These are phyloP conservation scores for Populus tomentosa DNA, from an alignment of 441 rosid species.

Conservation along the genomic window DNA sequence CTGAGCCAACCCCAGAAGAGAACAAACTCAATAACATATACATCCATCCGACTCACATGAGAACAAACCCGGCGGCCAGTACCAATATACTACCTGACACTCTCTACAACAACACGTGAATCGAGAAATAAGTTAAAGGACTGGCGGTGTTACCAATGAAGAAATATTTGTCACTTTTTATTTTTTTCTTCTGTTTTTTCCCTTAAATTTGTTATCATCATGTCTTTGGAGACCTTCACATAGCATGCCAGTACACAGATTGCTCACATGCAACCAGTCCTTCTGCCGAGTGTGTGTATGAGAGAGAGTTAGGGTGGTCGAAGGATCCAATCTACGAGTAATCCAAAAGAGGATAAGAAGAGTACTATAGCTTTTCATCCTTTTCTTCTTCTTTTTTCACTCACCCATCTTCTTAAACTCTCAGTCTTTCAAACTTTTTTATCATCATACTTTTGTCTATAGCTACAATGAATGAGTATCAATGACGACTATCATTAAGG, in stretches of 20 bases:
- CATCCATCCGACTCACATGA: conserved; percentile 36
- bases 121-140: conserved; percentile 24
- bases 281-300: background rate
- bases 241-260: conserved; percentile 38
- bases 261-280: conserved; percentile 47
- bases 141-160: conserved; percentile 34
- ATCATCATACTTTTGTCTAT: conserved; percentile 5
- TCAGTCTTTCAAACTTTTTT: background rate
- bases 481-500: background rate
- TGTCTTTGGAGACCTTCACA: conserved; percentile 6
- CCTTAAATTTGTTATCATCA: background rate
- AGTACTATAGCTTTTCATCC: background rate
- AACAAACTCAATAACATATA: conserved; percentile 27
- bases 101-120: conserved; percentile 58
- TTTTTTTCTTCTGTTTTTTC: conserved; percentile 1
- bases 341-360: background rate
- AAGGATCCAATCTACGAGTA: background rate
- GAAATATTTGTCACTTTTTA: background rate
- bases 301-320: background rate
- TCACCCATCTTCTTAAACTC: background rate
- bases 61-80: conserved; percentile 35
- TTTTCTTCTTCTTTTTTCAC: background rate
- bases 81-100: conserved; percentile 20
- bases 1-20: conserved; percentile 27
- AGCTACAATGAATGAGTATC: background rate